Conservation (phyloP, 1,284 basidiomycete species). For the Cerrena zonata region DNA sequence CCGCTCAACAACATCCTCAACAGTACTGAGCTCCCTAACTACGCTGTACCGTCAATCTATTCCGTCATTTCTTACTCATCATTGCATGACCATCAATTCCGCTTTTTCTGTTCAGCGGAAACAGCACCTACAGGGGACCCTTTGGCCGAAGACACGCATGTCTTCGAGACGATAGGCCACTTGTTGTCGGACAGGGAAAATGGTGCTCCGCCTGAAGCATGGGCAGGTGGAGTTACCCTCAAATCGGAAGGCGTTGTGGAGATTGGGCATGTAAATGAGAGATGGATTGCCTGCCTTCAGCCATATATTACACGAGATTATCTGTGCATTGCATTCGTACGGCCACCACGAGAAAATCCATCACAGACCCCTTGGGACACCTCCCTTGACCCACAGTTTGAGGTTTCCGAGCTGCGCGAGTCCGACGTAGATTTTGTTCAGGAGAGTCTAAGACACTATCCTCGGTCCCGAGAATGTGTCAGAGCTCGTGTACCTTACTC, state of each 20-base stretch:
- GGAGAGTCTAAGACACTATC: background rate
- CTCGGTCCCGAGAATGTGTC: slow-evolving; percentile 1
- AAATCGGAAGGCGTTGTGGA: background rate
- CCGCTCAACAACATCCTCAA: background rate
- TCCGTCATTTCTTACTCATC: background rate
- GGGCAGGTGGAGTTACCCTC: background rate
- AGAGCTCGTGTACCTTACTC: background rate
- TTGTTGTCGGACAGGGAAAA: too few species aligned
- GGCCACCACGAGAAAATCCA: background rate
- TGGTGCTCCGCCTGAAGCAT: background rate
- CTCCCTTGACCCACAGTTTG: background rate
- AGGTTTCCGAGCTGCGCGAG: slow-evolving; percentile 1
- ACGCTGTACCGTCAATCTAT: background rate
- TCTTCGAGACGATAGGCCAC: background rate
- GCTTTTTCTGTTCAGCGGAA: slow-evolving; percentile 7
- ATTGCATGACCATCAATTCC: background rate
- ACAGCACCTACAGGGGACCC: background rate
- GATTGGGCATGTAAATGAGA: slow-evolving; percentile 1
- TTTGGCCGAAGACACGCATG: slow-evolving; percentile 1
- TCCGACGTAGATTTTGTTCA: slow-evolving; percentile 2
- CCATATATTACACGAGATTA: background rate
- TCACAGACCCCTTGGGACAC: background rate
- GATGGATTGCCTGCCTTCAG: background rate
- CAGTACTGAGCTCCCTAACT: background rate
- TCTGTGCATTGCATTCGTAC: background rate